Conservation (phyloP, 306 rosid genomes). For the Elaeagnus macrophylla region DNA sequence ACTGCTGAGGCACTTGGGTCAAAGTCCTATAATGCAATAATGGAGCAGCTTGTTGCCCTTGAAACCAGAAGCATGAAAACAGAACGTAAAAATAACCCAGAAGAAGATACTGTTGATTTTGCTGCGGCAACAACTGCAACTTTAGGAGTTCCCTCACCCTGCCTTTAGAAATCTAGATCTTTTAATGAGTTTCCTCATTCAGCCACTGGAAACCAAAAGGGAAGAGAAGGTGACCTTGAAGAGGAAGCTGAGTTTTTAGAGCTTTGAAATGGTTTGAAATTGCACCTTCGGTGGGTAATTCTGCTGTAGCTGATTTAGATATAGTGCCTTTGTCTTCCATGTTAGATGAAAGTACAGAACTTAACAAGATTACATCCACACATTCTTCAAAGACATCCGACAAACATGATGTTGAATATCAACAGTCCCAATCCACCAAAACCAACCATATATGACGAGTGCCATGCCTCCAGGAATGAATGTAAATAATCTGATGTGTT, state of each 20-base stretch:
- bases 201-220: conserved; percentile 32
- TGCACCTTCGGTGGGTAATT: conserved; percentile 32
- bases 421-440: conserved; percentile 30
- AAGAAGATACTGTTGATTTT: conserved; percentile 92
- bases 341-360: conserved; percentile 26
- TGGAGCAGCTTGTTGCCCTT: conserved; percentile 88
- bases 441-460: conserved; percentile 30
- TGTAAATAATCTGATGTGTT: neutral
- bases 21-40: conserved; percentile 82
- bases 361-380: conserved; percentile 20
- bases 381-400: conserved; percentile 35
- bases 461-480: conserved; percentile 28
- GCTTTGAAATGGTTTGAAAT: conserved; percentile 58
- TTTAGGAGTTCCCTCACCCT: conserved; percentile 93
- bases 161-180: conserved; percentile 65
- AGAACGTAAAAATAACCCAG: conserved; percentile 33
- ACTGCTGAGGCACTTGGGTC: conserved; percentile 73
- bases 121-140: conserved; percentile 97
- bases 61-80: conserved; percentile 53
- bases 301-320: conserved; percentile 20
- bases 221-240: conserved; percentile 77
- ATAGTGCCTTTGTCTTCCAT: conserved; percentile 22
- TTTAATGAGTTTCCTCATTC: conserved; percentile 67
- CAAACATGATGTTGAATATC: conserved; percentile 26
- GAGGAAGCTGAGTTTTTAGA: conserved; percentile 77